These are phyloP conservation scores for Kalmusia sp. DNA, from an alignment of 2,329 filamentous ascomycete genomes.

Conservation along the genomic window DNA sequence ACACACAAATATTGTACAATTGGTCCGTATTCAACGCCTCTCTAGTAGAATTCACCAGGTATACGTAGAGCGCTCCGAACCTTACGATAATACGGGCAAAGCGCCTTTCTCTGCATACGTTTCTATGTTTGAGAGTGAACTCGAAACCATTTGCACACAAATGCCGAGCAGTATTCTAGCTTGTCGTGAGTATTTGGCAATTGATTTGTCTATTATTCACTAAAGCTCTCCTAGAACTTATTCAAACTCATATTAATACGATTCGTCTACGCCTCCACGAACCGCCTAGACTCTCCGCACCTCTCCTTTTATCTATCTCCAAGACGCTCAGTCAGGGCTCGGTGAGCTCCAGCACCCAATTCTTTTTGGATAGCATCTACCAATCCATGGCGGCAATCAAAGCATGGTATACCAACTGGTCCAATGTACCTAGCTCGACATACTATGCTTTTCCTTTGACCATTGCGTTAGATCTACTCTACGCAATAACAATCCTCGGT, in stretches of 20 bases:
- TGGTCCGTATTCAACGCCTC: slow-evolving; percentile 9
- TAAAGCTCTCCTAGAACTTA: no score
- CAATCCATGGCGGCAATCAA: slow-evolving; percentile 15
- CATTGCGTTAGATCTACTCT: slow-evolving; percentile 11
- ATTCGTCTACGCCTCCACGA: no score
- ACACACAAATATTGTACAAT: slow-evolving; percentile 12
- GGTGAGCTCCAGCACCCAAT: no score
- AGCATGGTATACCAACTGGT: slow-evolving; percentile 12
- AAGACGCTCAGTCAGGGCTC: slow-evolving; percentile 14
- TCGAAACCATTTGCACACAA: no score
- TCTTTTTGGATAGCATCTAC: slow-evolving; percentile 13
- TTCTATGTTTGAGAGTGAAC: no score
- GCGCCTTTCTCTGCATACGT: no score
- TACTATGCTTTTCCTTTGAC: slow-evolving; percentile 15
- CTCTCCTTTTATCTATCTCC: slow-evolving; percentile 12
- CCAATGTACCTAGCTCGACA: slow-evolving; percentile 10
- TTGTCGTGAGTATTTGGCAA: no score
- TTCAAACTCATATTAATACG: no score
- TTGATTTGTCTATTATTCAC: no score
- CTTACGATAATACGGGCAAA: no score
- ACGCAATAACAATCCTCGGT: slow-evolving; percentile 14
- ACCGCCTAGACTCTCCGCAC: no score
- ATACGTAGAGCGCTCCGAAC: slow-evolving; percentile 10
- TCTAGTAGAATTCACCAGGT: slow-evolving; percentile 13
- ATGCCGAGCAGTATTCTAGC: no score